Evolutionary conservation across 2,329 filamentous ascomycete genomes (phyloP).

Genomic region (Aspergillus tubingensis): DNA sequence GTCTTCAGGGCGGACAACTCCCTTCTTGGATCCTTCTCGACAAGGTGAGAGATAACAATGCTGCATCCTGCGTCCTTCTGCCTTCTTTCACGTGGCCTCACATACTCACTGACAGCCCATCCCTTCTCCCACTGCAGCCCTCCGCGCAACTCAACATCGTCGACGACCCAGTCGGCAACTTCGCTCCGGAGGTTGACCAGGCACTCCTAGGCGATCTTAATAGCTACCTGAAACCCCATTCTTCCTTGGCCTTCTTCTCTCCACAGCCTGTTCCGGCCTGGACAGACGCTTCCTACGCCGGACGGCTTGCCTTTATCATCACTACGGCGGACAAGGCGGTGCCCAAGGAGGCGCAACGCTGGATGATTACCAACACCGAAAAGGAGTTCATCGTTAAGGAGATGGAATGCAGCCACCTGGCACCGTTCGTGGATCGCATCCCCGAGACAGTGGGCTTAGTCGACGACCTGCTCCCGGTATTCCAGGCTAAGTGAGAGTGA

Average conservation of each 20-base stretch:
- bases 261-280: conserved; percentile 28
- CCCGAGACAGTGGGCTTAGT: not conserved
- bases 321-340: conserved; percentile 24
- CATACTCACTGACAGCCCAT: too few species aligned
- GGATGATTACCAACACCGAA: conserved; percentile 26
- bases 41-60: conserved; percentile 15
- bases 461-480: not conserved
- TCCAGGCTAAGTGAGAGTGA: too few species aligned
- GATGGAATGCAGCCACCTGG: conserved; percentile 17
- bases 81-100: too few species aligned
- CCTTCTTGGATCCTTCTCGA: conserved; percentile 28
- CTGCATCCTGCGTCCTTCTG: not conserved
- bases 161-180: conserved; percentile 16
- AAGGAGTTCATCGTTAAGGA: conserved; percentile 26
- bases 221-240: conserved; percentile 22
- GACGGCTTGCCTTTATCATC: conserved; percentile 26
- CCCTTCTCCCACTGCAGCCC: conserved; percentile 9
- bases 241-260: conserved; percentile 27
- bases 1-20: conserved; percentile 25
- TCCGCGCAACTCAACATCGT: conserved; percentile 14
- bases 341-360: conserved; percentile 24
- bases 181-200: conserved; percentile 20
- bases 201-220: conserved; percentile 3
- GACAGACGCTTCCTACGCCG: conserved; percentile 22
- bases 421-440: conserved; percentile 14